phyloP scores from a whole-genome alignment of 1,284 basidiomycete species.

The Coniferiporia weirii region DNA sequence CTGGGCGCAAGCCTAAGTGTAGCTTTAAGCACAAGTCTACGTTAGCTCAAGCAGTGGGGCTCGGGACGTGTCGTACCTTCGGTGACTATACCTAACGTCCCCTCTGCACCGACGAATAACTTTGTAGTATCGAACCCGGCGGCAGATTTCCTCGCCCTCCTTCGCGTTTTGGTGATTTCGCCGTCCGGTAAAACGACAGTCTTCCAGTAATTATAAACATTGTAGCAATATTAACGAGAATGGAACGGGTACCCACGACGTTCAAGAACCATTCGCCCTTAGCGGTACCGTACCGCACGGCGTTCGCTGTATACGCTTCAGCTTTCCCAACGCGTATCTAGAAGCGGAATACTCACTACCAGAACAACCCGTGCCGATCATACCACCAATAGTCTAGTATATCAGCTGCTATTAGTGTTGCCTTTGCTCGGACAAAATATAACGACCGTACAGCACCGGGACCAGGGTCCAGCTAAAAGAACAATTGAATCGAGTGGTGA shows the following conservation, averaged over 20 bases:
- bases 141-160: constrained; percentile 46
- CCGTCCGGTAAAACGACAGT: constrained; percentile 51
- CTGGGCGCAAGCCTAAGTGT: constrained; percentile 47
- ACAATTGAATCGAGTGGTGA: neutral
- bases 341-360: constrained; percentile 38
- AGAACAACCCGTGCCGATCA: constrained; percentile 53
- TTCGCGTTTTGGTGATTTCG: constrained; percentile 57
- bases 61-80: constrained; percentile 30
- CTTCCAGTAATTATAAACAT: constrained; percentile 22
- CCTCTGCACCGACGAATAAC: constrained; percentile 57
- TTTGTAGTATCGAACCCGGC: constrained; percentile 55
- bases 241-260: constrained; percentile 26
- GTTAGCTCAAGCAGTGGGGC: neutral
- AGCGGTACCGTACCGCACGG: constrained; percentile 54
- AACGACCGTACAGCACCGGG: constrained; percentile 39
- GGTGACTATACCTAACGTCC: constrained; percentile 53
- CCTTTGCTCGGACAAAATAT: neutral
- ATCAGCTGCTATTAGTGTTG: neutral
- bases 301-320: constrained; percentile 31
- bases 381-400: constrained; percentile 47
- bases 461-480: constrained; percentile 43
- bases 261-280: constrained; percentile 46
- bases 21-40: constrained; percentile 23
- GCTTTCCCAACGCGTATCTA: neutral
- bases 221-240: neutral